phyloP scores from a whole-genome alignment of 2,329 filamentous ascomycete species.

The Colletotrichum chrysophilum region DNA sequence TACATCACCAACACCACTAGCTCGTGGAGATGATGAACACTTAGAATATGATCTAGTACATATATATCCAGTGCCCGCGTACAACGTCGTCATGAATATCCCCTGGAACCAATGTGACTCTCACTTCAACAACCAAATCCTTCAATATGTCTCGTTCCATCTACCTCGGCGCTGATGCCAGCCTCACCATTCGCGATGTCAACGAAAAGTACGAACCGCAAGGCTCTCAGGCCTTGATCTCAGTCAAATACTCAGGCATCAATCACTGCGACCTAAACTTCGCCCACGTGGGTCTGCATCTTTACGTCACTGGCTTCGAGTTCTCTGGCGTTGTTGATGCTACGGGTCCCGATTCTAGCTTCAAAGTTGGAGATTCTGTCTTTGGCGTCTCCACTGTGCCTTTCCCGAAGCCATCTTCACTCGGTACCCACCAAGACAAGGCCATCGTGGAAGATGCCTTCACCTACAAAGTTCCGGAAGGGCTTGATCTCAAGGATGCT shows the following conservation, averaged over 20 bases:
- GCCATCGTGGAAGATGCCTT: neutral
- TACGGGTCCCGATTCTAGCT: neutral
- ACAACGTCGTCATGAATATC: neutral
- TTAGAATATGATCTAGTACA: neutral
- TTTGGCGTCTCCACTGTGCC: neutral
- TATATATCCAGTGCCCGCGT: neutral
- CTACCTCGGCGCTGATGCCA: neutral
- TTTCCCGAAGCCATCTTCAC: neutral
- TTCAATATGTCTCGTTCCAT: neutral
- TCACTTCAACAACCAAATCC: neutral
- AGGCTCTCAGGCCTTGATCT: neutral
- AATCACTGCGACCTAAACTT: constrained; percentile 2
- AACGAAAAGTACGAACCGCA: neutral
- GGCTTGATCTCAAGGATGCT: neutral
- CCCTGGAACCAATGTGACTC: neutral
- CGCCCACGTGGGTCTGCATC: neutral
- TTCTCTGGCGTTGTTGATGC: neutral
- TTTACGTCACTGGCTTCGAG: neutral
- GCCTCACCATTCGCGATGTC: neutral
- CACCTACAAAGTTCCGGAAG: neutral
- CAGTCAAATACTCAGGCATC: neutral
- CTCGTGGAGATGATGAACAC: neutral
- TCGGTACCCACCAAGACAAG: neutral
- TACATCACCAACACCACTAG: neutral
- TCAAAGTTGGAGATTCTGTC: neutral